Base-by-base conservation (phyloP, 306 rosid species). In the Gleditsia sinensis region DNA sequence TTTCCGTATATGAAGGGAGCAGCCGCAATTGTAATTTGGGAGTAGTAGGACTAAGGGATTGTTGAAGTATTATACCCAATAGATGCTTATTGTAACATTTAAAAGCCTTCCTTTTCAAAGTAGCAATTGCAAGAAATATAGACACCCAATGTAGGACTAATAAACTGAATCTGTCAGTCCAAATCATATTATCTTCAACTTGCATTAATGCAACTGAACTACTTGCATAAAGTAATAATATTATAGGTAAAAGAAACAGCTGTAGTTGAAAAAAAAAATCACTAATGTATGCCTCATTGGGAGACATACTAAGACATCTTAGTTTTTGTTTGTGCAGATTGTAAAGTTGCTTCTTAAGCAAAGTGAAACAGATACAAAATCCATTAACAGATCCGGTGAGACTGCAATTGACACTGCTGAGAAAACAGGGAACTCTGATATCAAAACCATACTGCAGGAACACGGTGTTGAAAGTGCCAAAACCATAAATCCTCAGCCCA, bases 331-430 rank as follows among this genome's bases (percentile, higher is more conserved):
- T 64, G 49, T 83, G 85, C 93, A 94, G 99, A 90, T 95, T 86
- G 97, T 87, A 1, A 90, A 46, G 61, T 37, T 86, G 80, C 90
- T 95, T 68, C 89, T 95, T 0, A 82, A 3, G 60, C 83, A 74
- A 23, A 85, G 32, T 1, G 94, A 83, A 78, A 85, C 88, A 0
- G 74, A 87, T 42, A 74, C 46, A 21, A 83, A 10, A 30, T 87
- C 78, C 1, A 87, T 95, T 0, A 95, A 95, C 65, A 83, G 86
- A 67, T 67, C 86, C 0, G 88, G 92, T 3, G 99, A 95, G 78
- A 88, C 97, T 9, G 98, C 99, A 48, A 11, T 90, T 3, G 99
- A 95, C 91, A 95, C 98, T 4, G 99, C 99, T 0, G 94, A 88
- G 92, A 92, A 92, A 78, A 87, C 82, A 0, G 89, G 87, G 39